Evolutionary conservation across 345 rosid species (phyloP), one percentile per base, ranked within the genome.

Genomic region (Syzygium aromaticum): DNA sequence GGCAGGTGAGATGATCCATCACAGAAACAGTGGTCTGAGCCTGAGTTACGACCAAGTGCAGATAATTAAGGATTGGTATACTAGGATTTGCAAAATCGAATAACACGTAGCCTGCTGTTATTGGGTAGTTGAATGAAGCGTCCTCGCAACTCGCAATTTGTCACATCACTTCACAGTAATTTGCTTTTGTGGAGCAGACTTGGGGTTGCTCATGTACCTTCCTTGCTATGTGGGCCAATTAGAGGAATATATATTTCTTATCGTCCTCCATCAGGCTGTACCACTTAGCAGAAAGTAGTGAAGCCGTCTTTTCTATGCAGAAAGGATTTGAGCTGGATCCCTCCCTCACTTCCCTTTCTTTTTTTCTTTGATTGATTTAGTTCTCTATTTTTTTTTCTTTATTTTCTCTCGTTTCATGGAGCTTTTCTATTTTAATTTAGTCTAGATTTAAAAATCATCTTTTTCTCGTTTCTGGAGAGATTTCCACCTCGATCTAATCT

Each of bases 191-290:
- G 13, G 46, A 33, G 25, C 23, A 67, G 1, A 33, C 25, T 30
- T 7, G 61, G 61, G n/a, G 4, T 56, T 9, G 61, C n/a, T 23
- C 6, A 8, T 9, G n/a, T 3, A 10, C 8, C 11, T 23, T 56
- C 27, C 3, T 73, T 33, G 25, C 49, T 17, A 9, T 19, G 80
- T 2, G 15, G 40, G 51, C 30, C 28, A 83, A 23, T 49, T 16
- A 25, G 56, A 51, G 16, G 11, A 0, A 84, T 2, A 13, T 51
- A 52, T 0, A 1, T 52, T 59, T 13, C 15, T 51, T 3, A 0
- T 84, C 59, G 85, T 84, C 53, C 38, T 84, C 54, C 56, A n/a
- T 22, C 33, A 30, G 56, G 85, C 57, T 30, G 40, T 8, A 2
- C 30, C 1, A 2, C 54, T n/a, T n/a, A 30, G 30, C 85, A 30